Evolutionary conservation across 2,329 filamentous ascomycete species (phyloP), one percentile per base, ranked within the genome.

Genomic region (Fusarium sp.): DNA sequence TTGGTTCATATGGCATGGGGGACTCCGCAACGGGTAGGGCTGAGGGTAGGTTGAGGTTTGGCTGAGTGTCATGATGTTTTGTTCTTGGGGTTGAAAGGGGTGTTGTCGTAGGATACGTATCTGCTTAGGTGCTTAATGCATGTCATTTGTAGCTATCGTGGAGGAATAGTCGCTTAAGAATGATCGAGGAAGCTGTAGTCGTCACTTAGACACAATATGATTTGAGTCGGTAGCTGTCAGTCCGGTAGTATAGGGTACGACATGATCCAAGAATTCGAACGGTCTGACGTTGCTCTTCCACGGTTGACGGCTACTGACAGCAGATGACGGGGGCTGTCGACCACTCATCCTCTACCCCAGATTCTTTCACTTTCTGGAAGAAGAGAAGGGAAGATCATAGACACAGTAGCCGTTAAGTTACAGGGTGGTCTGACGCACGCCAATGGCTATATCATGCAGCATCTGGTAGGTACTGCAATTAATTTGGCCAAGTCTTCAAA

Each of bases 1-100:
- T 69, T 69, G 67, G 67, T 60, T 67, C 45, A 63, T 43, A 19
- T 21, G 39, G 46, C 36, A 53, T 44, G 39, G 40, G 59, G 50
- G 38, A 68, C 65, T 68, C 65, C 66, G 66, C 66, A 67, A 63
- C 62, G 66, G 66, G 66, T 69, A 69, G 62, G 66, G 66, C 66
- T 69, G 66, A 69, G 39, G 51, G 49, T 45, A 62, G 48, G 51
- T 51, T 64, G 59, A 56, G 52, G 57, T 64, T 42, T 65, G 54
- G 30, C 48, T 68, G 64, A 67, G 45, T 24, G 65, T 67, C 65
- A 67, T 67, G 65, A 67, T 67, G 64, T 67, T 67, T 67, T 65
- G 47, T 62, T 51, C 38, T 65, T 52, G 55, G 45, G 49, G 46
- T 60, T 63, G 59, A 62, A 42, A 26, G 28, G 59, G 59, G 59